Conservation (phyloP, 2,329 filamentous ascomycete genomes). For the Pleomassaria siparia region DNA sequence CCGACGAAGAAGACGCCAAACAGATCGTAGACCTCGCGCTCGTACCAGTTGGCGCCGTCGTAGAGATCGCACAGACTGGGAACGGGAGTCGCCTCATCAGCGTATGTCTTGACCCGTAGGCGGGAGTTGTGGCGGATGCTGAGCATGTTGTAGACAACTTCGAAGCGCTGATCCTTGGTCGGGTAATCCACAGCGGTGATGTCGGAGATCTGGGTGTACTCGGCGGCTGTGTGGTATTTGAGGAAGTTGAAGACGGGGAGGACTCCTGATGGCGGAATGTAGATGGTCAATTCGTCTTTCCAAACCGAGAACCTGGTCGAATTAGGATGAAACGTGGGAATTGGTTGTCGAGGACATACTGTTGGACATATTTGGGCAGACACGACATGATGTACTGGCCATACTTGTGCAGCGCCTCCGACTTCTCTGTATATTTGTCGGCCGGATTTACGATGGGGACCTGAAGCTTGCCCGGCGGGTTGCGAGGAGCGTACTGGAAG, state of each 20-base stretch:
- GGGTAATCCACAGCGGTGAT: slow-evolving; percentile 96
- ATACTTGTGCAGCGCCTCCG: slow-evolving; percentile 87
- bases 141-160: slow-evolving; percentile 96
- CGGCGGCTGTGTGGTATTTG: slow-evolving; percentile 96
- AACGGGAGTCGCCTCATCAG: slow-evolving; percentile 91
- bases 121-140: slow-evolving; percentile 95
- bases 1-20: slow-evolving; percentile 96
- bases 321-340: slow-evolving; percentile 3
- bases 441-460: slow-evolving; percentile 84
- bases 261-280: slow-evolving; percentile 84
- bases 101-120: slow-evolving; percentile 97
- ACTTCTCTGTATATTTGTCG: slow-evolving; percentile 88
- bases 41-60: slow-evolving; percentile 98
- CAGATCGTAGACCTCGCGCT: slow-evolving; percentile 95
- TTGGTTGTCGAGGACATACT: slow-evolving; percentile 48
- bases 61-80: slow-evolving; percentile 84
- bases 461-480: slow-evolving; percentile 60
- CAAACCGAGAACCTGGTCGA: slow-evolving; percentile 82
- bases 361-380: slow-evolving; percentile 96
- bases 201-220: slow-evolving; percentile 90
- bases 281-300: slow-evolving; percentile 98
- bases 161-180: slow-evolving; percentile 91
- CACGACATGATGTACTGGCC: slow-evolving; percentile 96
- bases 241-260: slow-evolving; percentile 92
- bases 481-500: slow-evolving; percentile 46